phyloP scores from a whole-genome alignment of 306 rosid genomes.

The Cucurbita moschata region DNA sequence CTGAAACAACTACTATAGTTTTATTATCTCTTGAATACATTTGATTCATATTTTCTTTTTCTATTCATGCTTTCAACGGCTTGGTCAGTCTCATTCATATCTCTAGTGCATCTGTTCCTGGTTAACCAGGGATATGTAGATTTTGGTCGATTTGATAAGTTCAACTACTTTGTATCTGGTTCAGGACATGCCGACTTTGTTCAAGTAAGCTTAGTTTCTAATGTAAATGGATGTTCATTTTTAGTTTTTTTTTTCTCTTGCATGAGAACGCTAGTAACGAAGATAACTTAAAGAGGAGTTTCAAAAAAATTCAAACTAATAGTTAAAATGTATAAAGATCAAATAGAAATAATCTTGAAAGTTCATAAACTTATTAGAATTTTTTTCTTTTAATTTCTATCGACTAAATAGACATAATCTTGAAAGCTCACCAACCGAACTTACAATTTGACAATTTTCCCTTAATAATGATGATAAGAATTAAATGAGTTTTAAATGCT shows the following conservation, averaged over 20 bases:
- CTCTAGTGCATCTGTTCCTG: slow-evolving; percentile 10
- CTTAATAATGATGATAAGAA: background rate
- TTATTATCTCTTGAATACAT: background rate
- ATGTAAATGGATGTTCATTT: background rate
- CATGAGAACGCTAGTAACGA: background rate
- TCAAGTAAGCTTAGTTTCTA: slow-evolving; percentile 45
- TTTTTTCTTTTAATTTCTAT: background rate
- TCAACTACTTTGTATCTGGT: slow-evolving; percentile 62
- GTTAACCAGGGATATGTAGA: slow-evolving; percentile 68
- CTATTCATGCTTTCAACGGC: background rate
- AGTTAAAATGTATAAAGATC: background rate
- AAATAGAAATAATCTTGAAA: background rate
- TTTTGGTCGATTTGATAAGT: slow-evolving; percentile 67
- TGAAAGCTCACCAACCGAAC: background rate
- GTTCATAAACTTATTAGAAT: background rate
- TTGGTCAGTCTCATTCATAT: background rate
- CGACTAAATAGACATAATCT: background rate
- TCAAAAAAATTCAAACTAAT: too few relatives aligned
- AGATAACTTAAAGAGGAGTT: too few relatives aligned
- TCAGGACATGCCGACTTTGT: slow-evolving; percentile 55
- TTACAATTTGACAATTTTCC: background rate
- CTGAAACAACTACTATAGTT: background rate
- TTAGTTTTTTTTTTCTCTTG: background rate
- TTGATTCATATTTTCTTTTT: background rate
- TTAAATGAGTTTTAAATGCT: background rate